phyloP scores from a whole-genome alignment of 805 yeast species.

The Saccharomycopsis sp. region DNA sequence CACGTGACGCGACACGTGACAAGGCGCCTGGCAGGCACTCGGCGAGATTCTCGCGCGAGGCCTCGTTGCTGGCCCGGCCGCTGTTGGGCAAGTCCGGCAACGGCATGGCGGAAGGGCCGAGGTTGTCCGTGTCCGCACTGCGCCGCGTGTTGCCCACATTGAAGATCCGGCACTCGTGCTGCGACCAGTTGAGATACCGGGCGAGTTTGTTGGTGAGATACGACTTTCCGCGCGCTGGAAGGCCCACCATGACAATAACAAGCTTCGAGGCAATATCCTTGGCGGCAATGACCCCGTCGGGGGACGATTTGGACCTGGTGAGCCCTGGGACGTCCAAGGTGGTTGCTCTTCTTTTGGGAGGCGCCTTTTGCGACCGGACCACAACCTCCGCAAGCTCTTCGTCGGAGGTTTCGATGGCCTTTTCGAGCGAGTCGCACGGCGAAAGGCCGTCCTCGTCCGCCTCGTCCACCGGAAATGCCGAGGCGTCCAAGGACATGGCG shows the following conservation, averaged over 20 bases:
- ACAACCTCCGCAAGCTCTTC: conserved; percentile 22
- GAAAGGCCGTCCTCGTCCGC: neutral
- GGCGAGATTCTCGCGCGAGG: neutral
- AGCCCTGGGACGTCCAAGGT: conserved; percentile 91
- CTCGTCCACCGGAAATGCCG: neutral
- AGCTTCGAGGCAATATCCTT: conserved; percentile 33
- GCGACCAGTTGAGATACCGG: conserved; percentile 57
- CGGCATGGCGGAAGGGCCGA: neutral
- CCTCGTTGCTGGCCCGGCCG: conserved; percentile 5
- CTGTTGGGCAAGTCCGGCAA: neutral
- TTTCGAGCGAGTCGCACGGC: neutral
- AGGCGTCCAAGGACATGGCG: conserved; percentile 25
- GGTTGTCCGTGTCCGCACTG: neutral
- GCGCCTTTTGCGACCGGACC: conserved; percentile 4
- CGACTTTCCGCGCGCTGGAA: conserved; percentile 69
- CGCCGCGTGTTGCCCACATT: conserved; percentile 67
- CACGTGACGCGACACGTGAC: no score
- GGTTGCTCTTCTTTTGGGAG: conserved; percentile 53
- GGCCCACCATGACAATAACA: conserved; percentile 65
- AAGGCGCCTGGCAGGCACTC: no score
- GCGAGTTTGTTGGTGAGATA: conserved; percentile 61
- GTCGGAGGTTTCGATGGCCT: neutral
- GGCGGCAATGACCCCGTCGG: conserved; percentile 52
- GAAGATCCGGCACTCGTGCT: conserved; percentile 56
- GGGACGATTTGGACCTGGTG: conserved; percentile 69